phyloP scores from a whole-genome alignment of 768 basidiomycete genomes.

The Roridomyces roridus region DNA sequence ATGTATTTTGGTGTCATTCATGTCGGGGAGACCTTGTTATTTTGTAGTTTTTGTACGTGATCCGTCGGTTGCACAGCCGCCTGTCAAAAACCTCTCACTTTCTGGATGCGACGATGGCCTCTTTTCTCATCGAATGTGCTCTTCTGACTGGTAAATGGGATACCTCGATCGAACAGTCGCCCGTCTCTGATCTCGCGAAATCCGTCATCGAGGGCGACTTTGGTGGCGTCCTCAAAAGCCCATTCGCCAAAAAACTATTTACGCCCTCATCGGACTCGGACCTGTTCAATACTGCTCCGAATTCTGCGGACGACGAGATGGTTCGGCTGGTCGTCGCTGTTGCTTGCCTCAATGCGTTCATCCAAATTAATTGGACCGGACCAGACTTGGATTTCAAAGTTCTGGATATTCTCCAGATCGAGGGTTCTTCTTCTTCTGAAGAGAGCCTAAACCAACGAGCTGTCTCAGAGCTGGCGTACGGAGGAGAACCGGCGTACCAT shows the following conservation, averaged over 20 bases:
- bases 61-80: no score
- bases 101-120: no score
- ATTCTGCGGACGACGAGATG: constrained; percentile 54
- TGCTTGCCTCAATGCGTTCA: constrained; percentile 86
- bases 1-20: constrained; percentile 89
- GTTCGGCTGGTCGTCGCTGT: constrained; percentile 70
- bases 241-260: constrained; percentile 49
- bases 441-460: constrained; percentile 68
- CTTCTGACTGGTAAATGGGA: constrained; percentile 61
- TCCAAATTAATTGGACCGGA: constrained; percentile 97
- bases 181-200: constrained; percentile 50
- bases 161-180: constrained; percentile 21
- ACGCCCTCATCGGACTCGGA: constrained; percentile 39
- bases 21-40: constrained; percentile 85
- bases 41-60: no score
- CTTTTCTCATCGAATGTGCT: constrained; percentile 53
- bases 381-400: constrained; percentile 75
- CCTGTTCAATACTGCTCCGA: constrained; percentile 37
- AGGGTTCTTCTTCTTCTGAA: constrained; percentile 42
- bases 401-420: constrained; percentile 42
- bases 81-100: no score
- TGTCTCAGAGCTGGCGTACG: constrained; percentile 76
- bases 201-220: constrained; percentile 67
- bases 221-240: constrained; percentile 54
- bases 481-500: constrained; percentile 97